phyloP scores from a whole-genome alignment of 2,329 filamentous ascomycete species.

The Incumbomyces delicatus region DNA sequence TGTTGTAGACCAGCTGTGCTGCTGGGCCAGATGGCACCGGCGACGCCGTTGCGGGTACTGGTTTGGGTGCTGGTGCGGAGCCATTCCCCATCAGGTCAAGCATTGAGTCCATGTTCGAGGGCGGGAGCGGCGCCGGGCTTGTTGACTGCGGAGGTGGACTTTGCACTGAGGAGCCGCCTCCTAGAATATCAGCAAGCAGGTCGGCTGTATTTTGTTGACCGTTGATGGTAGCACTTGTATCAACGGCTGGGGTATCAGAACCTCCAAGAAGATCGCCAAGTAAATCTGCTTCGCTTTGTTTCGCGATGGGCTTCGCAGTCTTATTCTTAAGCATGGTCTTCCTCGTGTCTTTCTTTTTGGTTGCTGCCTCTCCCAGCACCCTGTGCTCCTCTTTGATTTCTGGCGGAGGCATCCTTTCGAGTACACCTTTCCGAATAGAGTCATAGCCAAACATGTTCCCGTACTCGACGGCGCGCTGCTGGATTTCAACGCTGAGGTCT shows the following conservation, averaged over 20 bases:
- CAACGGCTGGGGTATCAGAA: slow-evolving; percentile 50
- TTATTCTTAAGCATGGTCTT: slow-evolving; percentile 57
- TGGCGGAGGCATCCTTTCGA: slow-evolving; percentile 95
- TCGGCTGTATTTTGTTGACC: slow-evolving; percentile 66
- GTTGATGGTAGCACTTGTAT: slow-evolving; percentile 45
- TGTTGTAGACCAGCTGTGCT: slow-evolving; percentile 68
- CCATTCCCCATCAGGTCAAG: slow-evolving; percentile 72
- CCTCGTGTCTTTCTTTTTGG: slow-evolving; percentile 50
- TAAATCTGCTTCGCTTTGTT: slow-evolving; percentile 73
- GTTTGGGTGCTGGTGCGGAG: slow-evolving; percentile 33
- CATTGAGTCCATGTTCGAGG: slow-evolving; percentile 60
- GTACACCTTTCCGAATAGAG: slow-evolving; percentile 72
- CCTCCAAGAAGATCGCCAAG: slow-evolving; percentile 88
- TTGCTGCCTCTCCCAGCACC: slow-evolving; percentile 69
- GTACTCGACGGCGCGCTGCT: slow-evolving; percentile 93
- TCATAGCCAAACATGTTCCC: slow-evolving; percentile 89
- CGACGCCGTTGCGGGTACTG: slow-evolving; percentile 39
- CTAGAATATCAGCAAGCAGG: slow-evolving; percentile 82
- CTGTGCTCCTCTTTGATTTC: slow-evolving; percentile 94
- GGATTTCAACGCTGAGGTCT: slow-evolving; percentile 87
- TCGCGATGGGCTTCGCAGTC: slow-evolving; percentile 65
- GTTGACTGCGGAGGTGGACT: slow-evolving; percentile 42
- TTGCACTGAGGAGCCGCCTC: slow-evolving; percentile 52
- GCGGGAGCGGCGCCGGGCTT: slow-evolving; percentile 42
- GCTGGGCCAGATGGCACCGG: slow-evolving; percentile 30